phyloP scores from a whole-genome alignment of 768 basidiomycete species.

The Dioszegia hungarica region DNA sequence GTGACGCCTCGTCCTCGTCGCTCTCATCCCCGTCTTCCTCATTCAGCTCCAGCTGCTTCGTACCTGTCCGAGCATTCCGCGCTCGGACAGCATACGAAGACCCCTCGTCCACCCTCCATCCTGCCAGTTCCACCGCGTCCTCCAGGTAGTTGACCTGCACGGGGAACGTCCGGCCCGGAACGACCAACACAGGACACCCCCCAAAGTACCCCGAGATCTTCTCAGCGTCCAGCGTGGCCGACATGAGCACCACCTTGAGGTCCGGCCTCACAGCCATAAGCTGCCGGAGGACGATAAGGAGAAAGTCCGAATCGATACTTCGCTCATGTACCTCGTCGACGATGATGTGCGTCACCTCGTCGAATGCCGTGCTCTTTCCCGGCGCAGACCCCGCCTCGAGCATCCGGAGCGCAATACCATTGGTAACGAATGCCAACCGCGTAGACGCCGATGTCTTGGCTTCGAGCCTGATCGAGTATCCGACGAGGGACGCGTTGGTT shows the following conservation, averaged over 20 bases:
- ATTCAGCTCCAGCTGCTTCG: conserved; percentile 70
- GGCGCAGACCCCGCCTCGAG: conserved; percentile 75
- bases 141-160: conserved; percentile 81
- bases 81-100: conserved; percentile 64
- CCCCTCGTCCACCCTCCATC: conserved; percentile 70
- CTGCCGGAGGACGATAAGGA: conserved; percentile 85
- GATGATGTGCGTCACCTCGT: conserved; percentile 95
- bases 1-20: conserved; percentile 56
- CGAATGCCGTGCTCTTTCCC: conserved; percentile 74
- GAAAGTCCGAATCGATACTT: conserved; percentile 93
- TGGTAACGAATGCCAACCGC: conserved; percentile 68
- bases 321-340: conserved; percentile 98
- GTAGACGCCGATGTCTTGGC: conserved; percentile 76
- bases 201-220: conserved; percentile 78
- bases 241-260: conserved; percentile 94
- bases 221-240: conserved; percentile 75
- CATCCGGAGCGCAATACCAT: conserved; percentile 94
- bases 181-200: conserved; percentile 70
- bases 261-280: conserved; percentile 69
- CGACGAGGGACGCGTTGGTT: conserved; percentile 71
- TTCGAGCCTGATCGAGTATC: conserved; percentile 91
- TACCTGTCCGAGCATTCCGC: conserved; percentile 47
- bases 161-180: conserved; percentile 92
- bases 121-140: conserved; percentile 77
- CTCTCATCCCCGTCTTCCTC: conserved; percentile 68